Base-by-base conservation (phyloP, 345 rosid species). In the Bruguiera gymnorhiza region DNA sequence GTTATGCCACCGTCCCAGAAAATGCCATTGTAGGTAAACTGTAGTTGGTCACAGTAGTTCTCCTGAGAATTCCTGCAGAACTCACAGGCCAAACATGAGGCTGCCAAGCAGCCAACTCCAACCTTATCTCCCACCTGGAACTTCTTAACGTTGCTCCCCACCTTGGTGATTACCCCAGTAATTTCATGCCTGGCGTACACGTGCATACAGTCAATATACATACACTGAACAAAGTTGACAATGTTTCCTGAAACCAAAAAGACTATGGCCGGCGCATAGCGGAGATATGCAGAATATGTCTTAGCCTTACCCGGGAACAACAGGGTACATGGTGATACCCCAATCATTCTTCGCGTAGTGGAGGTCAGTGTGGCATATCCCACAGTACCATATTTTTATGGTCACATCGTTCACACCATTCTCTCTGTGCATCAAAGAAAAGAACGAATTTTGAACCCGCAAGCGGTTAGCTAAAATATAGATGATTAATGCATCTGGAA, bases 301-400 rank as follows among this genome's bases (percentile, higher is more conserved):
- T 20, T 8, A 3, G 20, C 3, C 57, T 52, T 82, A 92, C 94
- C 96, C 95, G 3, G 98, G 98, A 46, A 92, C 86, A 32, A 90
- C 79, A 11, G 96, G 96, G 69, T 88, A 92, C 76, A 70, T 85
- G 73, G 98, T 77, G 68, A 85, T 76, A n/a, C 96, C 96, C 98
- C 96, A 90, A 15, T 88, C 87, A 65, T 92, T 85, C 78, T 69
- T 84, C 37, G 81, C 83, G 30, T 70, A 71, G 71, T 92, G 96
- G 60, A 92, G 81, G 72, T 90, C 96, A 15, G 98, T 85, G 71
- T 90, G 96, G 59, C 95, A 92, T 69, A 90, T 87, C 57, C 96
- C 96, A 69, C 96, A 92, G 50, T 83, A 92, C 78, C 87, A 39
- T 23, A 92, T 76, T 79, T 86, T 68, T 63, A 92, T 83, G 10